phyloP scores from a whole-genome alignment of 1,284 basidiomycete species.

The Ustilago cynodontis region DNA sequence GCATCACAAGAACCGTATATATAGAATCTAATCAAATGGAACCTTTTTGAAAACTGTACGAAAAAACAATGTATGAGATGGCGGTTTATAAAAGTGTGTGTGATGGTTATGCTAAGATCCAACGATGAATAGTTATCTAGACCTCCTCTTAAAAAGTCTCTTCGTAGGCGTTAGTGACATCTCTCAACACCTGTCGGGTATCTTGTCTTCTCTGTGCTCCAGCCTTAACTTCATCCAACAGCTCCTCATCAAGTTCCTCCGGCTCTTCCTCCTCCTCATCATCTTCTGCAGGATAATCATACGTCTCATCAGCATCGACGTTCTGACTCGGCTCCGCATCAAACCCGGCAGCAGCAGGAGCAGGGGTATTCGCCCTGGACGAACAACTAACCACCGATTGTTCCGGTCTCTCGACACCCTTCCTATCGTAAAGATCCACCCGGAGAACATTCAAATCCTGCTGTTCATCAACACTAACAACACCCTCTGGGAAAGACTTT shows the following conservation, averaged over 20 bases:
- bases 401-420: constrained; percentile 53
- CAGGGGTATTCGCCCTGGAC: constrained; percentile 38
- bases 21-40: too few relatives aligned
- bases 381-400: constrained; percentile 41
- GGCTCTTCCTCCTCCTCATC: constrained; percentile 5
- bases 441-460: constrained; percentile 58
- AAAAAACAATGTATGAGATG: too few relatives aligned
- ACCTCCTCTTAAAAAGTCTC: constrained; percentile 36
- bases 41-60: neutral
- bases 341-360: constrained; percentile 25
- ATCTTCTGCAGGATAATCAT: constrained; percentile 28
- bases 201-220: constrained; percentile 11
- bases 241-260: constrained; percentile 12
- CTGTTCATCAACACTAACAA: constrained; percentile 49
- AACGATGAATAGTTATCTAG: too few relatives aligned
- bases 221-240: constrained; percentile 18
- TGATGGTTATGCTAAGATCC: neutral
- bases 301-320: constrained; percentile 27
- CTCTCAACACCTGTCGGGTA: constrained; percentile 38
- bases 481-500: constrained; percentile 60
- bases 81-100: neutral
- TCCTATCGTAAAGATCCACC: constrained; percentile 56
- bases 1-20: too few relatives aligned
- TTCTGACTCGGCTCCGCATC: constrained; percentile 35
- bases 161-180: constrained; percentile 50